Conservation (phyloP, 768 basidiomycete species). For the Lactifluus pinguis region DNA sequence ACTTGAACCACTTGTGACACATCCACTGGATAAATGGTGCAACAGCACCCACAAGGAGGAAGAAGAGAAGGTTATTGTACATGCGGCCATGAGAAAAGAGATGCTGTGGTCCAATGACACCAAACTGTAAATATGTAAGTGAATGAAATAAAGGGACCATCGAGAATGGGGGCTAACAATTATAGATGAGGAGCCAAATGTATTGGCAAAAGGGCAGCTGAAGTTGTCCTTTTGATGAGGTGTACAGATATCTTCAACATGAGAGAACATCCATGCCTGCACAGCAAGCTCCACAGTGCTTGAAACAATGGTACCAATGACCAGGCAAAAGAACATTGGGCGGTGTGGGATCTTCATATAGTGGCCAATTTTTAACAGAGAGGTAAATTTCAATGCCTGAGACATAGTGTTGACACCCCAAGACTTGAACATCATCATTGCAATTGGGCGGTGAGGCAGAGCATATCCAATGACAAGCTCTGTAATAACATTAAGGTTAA, state of each 20-base stretch:
- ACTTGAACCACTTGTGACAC: conserved; percentile 24
- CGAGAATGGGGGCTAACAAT: conserved; percentile 38
- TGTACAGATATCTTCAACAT: conserved; percentile 34
- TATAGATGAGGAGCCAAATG: conserved; percentile 25
- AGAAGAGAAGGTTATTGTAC: conserved; percentile 48
- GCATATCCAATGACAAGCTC: background rate
- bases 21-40: conserved; percentile 24
- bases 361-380: background rate
- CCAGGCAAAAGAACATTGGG: no score
- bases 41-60: conserved; percentile 68
- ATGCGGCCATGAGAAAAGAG: conserved; percentile 5
- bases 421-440: background rate
- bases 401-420: background rate
- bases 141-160: background rate
- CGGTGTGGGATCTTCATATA: background rate
- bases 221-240: conserved; percentile 33
- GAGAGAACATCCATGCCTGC: conserved; percentile 32
- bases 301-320: no score
- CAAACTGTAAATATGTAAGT: conserved; percentile 25
- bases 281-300: conserved; percentile 34
- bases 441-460: background rate
- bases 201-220: conserved; percentile 20
- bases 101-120: conserved; percentile 67
- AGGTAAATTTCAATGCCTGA: background rate
- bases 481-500: background rate